Evolutionary conservation across 2,329 filamentous ascomycete genomes (phyloP).

Genomic region (Mycocentrospora acerina): DNA sequence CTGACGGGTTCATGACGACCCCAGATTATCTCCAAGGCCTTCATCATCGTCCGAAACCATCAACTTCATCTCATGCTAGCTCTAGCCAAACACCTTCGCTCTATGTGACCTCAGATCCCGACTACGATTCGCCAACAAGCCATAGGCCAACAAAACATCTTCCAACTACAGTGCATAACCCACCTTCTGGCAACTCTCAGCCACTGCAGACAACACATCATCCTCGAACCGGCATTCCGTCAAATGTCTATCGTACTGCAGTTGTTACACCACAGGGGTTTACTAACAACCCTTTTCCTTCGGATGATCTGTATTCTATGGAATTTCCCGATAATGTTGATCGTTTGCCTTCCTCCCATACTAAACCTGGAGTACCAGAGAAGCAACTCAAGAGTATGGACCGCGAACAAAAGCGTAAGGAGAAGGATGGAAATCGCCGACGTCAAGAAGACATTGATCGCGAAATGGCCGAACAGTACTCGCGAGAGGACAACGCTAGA

Average conservation of each 20-base stretch:
- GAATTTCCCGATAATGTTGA: slow-evolving; percentile 26
- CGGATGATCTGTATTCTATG: slow-evolving; percentile 14
- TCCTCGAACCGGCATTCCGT: slow-evolving; percentile 10
- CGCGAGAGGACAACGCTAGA: slow-evolving; percentile 21
- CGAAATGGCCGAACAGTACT: slow-evolving; percentile 12
- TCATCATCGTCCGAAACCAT: slow-evolving; percentile 29
- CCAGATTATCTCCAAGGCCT: slow-evolving; percentile 20
- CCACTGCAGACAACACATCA: slow-evolving; percentile 19
- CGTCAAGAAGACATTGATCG: slow-evolving; percentile 29
- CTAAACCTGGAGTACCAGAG: slow-evolving; percentile 23
- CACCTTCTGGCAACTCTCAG: slow-evolving; percentile 11
- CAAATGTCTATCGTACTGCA: slow-evolving; percentile 22
- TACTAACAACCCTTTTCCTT: slow-evolving; percentile 10
- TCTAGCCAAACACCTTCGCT: slow-evolving; percentile 32
- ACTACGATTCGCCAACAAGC: slow-evolving; percentile 29
- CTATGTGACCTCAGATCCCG: slow-evolving; percentile 30
- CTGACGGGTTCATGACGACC: slow-evolving; percentile 22
- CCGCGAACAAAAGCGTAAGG: slow-evolving; percentile 21
- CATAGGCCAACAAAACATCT: slow-evolving; percentile 22
- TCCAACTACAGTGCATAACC: slow-evolving; percentile 32
- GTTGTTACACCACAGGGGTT: slow-evolving; percentile 18
- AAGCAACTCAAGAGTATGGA: slow-evolving; percentile 23
- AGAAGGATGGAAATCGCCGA: slow-evolving; percentile 18
- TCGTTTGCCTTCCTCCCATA: slow-evolving; percentile 20
- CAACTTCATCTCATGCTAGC: slow-evolving; percentile 28